Conservation (phyloP, 768 basidiomycete species). For the Naganishia randhawae region DNA sequence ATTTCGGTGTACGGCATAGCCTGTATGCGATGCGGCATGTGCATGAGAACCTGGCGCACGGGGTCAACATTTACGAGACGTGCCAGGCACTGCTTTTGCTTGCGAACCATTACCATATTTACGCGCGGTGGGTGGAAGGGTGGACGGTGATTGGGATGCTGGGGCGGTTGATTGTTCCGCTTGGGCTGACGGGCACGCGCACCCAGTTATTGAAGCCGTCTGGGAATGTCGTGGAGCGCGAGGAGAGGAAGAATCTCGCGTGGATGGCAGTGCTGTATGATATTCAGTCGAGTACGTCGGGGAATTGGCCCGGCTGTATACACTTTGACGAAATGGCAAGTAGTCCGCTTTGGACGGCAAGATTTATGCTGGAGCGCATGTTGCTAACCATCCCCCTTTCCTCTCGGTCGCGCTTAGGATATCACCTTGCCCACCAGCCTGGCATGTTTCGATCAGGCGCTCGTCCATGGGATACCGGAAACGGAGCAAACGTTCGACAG, state of each 20-base stretch:
- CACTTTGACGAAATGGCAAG: slow-evolving; percentile 39
- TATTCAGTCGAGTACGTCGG: slow-evolving; percentile 34
- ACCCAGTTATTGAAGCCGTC: slow-evolving; percentile 35
- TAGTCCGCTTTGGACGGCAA: not conserved
- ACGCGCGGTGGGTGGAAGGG: slow-evolving; percentile 40
- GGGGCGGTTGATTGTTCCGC: slow-evolving; percentile 33
- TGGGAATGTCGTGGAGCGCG: slow-evolving; percentile 33
- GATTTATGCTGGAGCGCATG: no score
- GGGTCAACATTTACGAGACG: slow-evolving; percentile 36
- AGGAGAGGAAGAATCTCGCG: slow-evolving; percentile 40
- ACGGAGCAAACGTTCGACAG: slow-evolving; percentile 22
- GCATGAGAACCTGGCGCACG: slow-evolving; percentile 27
- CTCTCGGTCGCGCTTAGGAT: not conserved
- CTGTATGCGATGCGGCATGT: slow-evolving; percentile 40
- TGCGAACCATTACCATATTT: slow-evolving; percentile 37
- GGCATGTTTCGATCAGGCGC: slow-evolving; percentile 19
- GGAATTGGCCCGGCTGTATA: slow-evolving; percentile 40
- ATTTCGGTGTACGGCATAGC: slow-evolving; percentile 36
- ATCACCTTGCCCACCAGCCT: slow-evolving; percentile 25
- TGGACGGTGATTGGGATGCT: slow-evolving; percentile 39
- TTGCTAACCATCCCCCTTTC: not conserved
- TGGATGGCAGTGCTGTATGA: slow-evolving; percentile 43
- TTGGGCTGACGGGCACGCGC: slow-evolving; percentile 35
- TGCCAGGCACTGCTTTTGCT: slow-evolving; percentile 40
- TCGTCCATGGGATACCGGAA: slow-evolving; percentile 17